Evolutionary conservation across 139 green algal species (phyloP).

Genomic region (Marvania coccoides): DNA sequence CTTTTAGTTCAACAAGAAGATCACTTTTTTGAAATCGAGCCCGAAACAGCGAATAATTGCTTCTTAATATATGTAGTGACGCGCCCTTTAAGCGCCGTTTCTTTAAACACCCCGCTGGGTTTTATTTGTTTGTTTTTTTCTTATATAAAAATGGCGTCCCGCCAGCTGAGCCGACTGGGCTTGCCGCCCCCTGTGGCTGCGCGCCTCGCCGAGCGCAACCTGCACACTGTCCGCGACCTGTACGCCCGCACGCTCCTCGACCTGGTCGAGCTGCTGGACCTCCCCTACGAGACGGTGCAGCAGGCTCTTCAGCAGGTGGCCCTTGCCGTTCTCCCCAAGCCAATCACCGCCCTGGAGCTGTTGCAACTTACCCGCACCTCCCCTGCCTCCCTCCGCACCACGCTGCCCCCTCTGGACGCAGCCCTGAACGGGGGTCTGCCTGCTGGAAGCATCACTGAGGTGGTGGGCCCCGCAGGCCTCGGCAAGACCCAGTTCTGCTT

Average conservation of each 20-base stretch:
- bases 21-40: no score
- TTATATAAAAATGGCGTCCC: slow-evolving; percentile 1
- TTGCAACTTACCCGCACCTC: not conserved
- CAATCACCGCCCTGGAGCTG: slow-evolving; percentile 11
- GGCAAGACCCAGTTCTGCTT: slow-evolving; percentile 55
- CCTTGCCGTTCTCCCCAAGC: not conserved
- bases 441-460: slow-evolving; percentile 41
- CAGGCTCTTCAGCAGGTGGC: slow-evolving; percentile 5
- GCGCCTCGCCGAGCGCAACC: slow-evolving; percentile 14
- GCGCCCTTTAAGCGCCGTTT: no score
- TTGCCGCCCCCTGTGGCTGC: slow-evolving; percentile 6
- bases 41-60: no score
- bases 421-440: slow-evolving; percentile 37
- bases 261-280: slow-evolving; percentile 37
- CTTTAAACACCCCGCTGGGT: no score
- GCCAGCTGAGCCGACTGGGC: slow-evolving; percentile 9
- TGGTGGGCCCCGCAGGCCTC: slow-evolving; percentile 51
- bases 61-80: no score
- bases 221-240: slow-evolving; percentile 20
- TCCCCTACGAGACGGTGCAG: slow-evolving; percentile 8
- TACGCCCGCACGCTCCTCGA: slow-evolving; percentile 22
- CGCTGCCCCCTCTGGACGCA: slow-evolving; percentile 26
- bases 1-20: no score
- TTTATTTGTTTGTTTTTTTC: not conserved
- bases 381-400: slow-evolving; percentile 7